Base-by-base conservation (phyloP, 1,284 basidiomycete genomes). In the Microstroma glucosiphilum region DNA sequence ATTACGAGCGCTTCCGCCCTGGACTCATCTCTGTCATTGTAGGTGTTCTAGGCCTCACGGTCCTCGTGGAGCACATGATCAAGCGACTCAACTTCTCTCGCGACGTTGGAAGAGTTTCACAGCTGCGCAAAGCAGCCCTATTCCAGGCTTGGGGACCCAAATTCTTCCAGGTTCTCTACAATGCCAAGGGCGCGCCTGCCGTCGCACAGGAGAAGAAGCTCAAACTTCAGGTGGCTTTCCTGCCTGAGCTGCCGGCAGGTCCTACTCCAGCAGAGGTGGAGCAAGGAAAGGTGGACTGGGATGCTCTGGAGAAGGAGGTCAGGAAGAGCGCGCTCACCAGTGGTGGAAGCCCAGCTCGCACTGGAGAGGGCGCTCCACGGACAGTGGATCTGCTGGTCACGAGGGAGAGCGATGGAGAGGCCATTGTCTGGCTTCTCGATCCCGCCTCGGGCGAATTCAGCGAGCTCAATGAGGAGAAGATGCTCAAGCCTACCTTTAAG, bases 1-100 rank as follows among this genome's bases (percentile, higher is more conserved):
- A 69, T 41, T 79, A 79, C 60, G 56, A 65, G 26, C 65, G 77
- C 0, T 79, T 70, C 61, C 58, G 77, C 8, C 77, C 77, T 0
- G 70, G 73, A 1, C 58, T 79, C 6, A 65, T 53, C 6, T 43
- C 62, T 2, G 72, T 75, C 1, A 12, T 79, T 21, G 56, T 67
- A 0, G 60, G 74, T 1, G 56, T 79, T 13, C 60, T 75, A 15
- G 21, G 69, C 0, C 49, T 70, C 13, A 70, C 69, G 3, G 63
- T 69, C 56, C 57, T 42, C 17, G 65, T 64, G 41, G 62, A 73
- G 58, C 56, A 54, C n/a, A 51, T 66, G 1, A 60, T 77, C 23
- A 58, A 63, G 11, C 41, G 19, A 9, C 41, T 74, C 48, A 76
- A 69, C 6, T 71, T 59, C 48, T 56, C 60, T n/a, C 67, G 65